phyloP scores from a whole-genome alignment of 192 early-diverging fungal species.

The Umbelopsis sp. region DNA sequence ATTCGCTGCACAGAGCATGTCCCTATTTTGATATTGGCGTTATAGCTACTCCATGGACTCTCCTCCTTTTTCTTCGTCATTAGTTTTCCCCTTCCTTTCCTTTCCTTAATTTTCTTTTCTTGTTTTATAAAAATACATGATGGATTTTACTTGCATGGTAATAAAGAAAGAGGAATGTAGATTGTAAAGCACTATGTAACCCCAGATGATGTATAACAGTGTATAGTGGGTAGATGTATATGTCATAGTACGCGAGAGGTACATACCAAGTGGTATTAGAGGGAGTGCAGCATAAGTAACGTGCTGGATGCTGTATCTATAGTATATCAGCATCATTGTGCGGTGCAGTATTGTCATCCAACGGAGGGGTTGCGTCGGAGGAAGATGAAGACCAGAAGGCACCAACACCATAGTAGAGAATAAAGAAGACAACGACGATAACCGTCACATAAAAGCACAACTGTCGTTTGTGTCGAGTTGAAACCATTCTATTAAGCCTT shows the following conservation, averaged over 20 bases:
- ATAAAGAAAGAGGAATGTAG: too few species aligned
- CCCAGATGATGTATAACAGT: too few species aligned
- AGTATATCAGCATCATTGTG: constrained; percentile 8
- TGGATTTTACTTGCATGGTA: neutral
- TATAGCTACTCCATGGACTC: neutral
- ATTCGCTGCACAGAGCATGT: neutral
- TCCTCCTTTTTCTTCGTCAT: too few species aligned
- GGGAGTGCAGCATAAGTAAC: neutral
- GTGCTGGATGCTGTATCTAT: neutral
- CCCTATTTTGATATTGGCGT: neutral
- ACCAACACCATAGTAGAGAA: constrained; percentile 33
- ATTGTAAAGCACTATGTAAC: too few species aligned
- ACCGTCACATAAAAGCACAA: constrained; percentile 35
- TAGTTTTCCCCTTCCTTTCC: neutral
- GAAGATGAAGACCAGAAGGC: neutral
- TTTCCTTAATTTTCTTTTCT: neutral
- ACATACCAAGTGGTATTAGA: neutral
- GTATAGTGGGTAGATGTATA: neutral
- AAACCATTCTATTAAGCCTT: constrained; percentile 41
- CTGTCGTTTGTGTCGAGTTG: constrained; percentile 42
- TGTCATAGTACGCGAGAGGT: neutral
- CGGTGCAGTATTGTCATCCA: neutral
- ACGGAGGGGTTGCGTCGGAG: neutral
- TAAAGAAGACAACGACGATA: constrained; percentile 25
- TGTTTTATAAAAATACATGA: neutral